These are phyloP conservation scores for Astrocystis sublimbata DNA, from an alignment of 495 filamentous ascomycete species.

Conservation along the genomic window DNA sequence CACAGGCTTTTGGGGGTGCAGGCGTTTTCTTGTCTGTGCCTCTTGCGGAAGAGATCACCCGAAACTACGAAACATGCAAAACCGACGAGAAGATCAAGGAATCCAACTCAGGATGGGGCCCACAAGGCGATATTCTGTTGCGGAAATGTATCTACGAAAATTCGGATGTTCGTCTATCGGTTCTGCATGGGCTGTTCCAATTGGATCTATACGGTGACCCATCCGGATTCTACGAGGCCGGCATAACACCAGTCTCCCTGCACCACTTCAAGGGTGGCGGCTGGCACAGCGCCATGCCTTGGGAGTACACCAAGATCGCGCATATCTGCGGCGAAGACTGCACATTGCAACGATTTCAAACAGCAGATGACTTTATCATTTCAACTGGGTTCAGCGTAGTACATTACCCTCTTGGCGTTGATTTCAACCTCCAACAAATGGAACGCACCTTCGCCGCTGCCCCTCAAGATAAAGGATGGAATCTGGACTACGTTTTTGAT, in stretches of 20 bases:
- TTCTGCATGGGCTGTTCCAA: conserved; percentile 64
- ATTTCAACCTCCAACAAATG: conserved; percentile 62
- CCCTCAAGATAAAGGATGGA: conserved; percentile 55
- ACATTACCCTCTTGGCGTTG: conserved; percentile 58
- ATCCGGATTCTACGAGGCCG: conserved; percentile 68
- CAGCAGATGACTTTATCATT: conserved; percentile 63
- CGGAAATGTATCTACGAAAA: conserved; percentile 68
- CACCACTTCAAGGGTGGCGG: conserved; percentile 65
- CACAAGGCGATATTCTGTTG: conserved; percentile 65
- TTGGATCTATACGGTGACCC: conserved; percentile 67
- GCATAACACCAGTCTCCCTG: conserved; percentile 62
- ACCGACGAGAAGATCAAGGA: conserved; percentile 51
- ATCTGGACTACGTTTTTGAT: conserved; percentile 52
- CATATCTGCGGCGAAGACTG: conserved; percentile 65
- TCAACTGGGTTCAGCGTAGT: conserved; percentile 67
- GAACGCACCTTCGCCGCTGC: conserved; percentile 65
- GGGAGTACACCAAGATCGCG: conserved; percentile 65
- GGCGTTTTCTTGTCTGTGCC: conserved; percentile 70
- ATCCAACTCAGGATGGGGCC: conserved; percentile 55
- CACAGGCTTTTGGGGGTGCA: conserved; percentile 71
- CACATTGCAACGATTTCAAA: conserved; percentile 66
- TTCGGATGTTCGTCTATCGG: conserved; percentile 59
- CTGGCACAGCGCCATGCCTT: conserved; percentile 54
- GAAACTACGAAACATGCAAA: conserved; percentile 57
- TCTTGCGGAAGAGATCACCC: conserved; percentile 59